phyloP scores from a whole-genome alignment of 345 rosid species.

The Diplotaxis tenuifolia region DNA sequence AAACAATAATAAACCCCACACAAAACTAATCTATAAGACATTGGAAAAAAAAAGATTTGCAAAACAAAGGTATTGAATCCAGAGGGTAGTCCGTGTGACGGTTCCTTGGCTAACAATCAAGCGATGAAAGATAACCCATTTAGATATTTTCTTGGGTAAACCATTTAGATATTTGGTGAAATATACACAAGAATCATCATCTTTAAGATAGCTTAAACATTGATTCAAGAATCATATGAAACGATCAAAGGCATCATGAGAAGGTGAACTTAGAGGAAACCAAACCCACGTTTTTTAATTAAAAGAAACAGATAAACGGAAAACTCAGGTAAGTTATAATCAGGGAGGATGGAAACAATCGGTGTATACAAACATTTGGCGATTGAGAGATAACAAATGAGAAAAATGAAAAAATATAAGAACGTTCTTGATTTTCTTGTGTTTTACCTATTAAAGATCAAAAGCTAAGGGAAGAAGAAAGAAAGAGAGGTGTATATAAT shows the following conservation, averaged over 20 bases:
- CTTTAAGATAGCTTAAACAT: not conserved
- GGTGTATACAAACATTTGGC: conserved; percentile 20
- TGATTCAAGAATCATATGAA: not conserved
- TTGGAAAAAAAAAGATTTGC: not conserved
- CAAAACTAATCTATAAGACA: not conserved
- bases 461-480: conserved; percentile 24
- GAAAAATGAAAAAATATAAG: not conserved
- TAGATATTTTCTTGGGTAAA: too few relatives aligned
- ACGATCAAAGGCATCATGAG: not conserved
- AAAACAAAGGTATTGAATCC: not conserved
- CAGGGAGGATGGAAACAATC: conserved; percentile 29
- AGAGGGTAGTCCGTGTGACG: conserved; percentile 4
- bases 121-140: not conserved
- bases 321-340: not conserved
- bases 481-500: conserved; percentile 34
- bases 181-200: not conserved
- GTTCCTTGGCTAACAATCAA: conserved; percentile 33
- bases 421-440: not conserved
- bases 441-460: conserved; percentile 34
- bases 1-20: not conserved
- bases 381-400: not conserved
- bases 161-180: conserved; percentile 8
- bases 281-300: conserved; percentile 12
- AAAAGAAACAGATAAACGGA: not conserved
- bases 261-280: not conserved